Base-by-base conservation (phyloP, 345 rosid genomes). In the Ceriops tagal region DNA sequence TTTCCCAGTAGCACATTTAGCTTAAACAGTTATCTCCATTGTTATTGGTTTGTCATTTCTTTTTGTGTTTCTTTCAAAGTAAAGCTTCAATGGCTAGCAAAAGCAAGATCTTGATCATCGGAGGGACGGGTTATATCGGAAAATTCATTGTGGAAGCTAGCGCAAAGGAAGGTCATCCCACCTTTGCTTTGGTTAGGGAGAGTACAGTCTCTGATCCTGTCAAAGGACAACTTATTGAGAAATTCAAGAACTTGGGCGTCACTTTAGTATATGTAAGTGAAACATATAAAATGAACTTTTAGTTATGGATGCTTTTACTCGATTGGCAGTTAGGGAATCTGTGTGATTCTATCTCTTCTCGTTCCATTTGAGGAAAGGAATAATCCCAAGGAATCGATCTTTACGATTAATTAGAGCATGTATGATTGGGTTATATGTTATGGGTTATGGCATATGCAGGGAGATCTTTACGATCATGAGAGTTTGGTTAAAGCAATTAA, bases 41-140 rank as follows among this genome's bases (percentile, higher is more conserved):
- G 13, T 5, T 24, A 21, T 6, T 53, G 13, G 58, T 53, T 11
- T 21, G 10, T 2, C 15, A 4, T 55, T 55, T 55, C 7, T 55
- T 21, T n/a, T 9, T 21, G n/a, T 3, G 20, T 51, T 20, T 15
- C 20, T 18, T 53, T 13, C 57, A 1, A 22, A 55, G 26, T 10
- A n/a, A 55, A 8, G 55, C 0, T 13, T 16, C 53, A 73, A 86
- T 88, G 93, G 85, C 89, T 0, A 83, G 61, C 62, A 85, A 84
- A 77, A 89, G 89, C 91, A 88, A 83, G 81, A 72, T 88, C 66
- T 65, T 89, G 79, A 71, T 88, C 51, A 76, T 92, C 32, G 97
- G 96, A 66, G 96, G 91, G 0, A 92, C 93, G 8, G 96, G 96
- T 8, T 79, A 89, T 82, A 78, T 89, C 59, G 93, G 98, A 24